Evolutionary conservation across 1,284 basidiomycete genomes (phyloP).

Genomic region (Marasmius sp.): DNA sequence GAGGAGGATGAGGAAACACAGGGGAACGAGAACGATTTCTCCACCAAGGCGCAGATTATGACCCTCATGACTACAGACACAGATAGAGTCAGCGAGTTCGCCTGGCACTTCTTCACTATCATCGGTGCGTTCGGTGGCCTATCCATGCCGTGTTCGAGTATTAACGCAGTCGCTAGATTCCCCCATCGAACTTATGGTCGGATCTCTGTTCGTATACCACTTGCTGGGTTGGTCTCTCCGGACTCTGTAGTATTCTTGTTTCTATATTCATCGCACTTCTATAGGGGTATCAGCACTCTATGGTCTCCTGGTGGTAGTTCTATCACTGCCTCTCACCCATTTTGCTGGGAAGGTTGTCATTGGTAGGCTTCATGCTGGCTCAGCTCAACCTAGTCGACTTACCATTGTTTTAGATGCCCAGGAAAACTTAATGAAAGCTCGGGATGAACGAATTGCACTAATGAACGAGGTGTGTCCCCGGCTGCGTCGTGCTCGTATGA

Average conservation of each 20-base stretch:
- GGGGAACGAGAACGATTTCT: conserved; percentile 76
- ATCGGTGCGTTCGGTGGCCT: conserved; percentile 40
- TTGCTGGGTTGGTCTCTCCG: conserved; percentile 47
- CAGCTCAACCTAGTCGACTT: background rate
- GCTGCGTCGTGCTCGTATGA: background rate
- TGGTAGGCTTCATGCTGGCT: conserved; percentile 32
- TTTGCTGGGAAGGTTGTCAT: conserved; percentile 85
- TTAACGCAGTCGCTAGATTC: conserved; percentile 50
- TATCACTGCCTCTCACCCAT: conserved; percentile 89
- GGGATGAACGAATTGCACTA: conserved; percentile 85
- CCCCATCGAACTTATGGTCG: conserved; percentile 84
- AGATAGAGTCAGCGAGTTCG: conserved; percentile 84
- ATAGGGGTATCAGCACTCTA: conserved; percentile 71
- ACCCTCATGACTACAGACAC: conserved; percentile 89
- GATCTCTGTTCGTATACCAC: conserved; percentile 77
- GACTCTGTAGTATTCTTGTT: too few relatives aligned
- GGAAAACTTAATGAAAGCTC: conserved; percentile 89
- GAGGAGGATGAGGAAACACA: conserved; percentile 33
- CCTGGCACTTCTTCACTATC: conserved; percentile 75
- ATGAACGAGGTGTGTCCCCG: conserved; percentile 78
- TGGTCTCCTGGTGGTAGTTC: conserved; percentile 79
- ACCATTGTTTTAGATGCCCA: conserved; percentile 44
- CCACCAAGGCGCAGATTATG: conserved; percentile 90
- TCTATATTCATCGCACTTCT: background rate
- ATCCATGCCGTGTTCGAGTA: background rate